Conservation (phyloP, 352 stramenopile genomes). For the Globisporangium canariense region DNA sequence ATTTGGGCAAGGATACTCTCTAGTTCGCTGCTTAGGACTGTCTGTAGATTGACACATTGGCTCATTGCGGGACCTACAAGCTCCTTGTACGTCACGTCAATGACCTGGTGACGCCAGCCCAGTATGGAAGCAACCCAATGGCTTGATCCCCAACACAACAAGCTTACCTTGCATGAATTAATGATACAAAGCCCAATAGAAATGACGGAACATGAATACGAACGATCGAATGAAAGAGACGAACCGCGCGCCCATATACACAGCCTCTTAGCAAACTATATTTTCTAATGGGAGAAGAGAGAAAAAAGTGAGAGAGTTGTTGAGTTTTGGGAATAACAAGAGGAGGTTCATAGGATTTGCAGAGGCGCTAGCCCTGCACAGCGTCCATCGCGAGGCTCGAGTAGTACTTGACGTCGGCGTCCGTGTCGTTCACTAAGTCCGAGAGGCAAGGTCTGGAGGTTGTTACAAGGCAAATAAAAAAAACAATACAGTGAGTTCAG, state of each 20-base stretch:
- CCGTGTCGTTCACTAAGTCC: slow-evolving; percentile 71
- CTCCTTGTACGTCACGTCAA: not conserved
- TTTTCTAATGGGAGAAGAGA: slow-evolving; percentile 18
- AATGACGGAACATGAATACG: not conserved
- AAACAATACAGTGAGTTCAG: not conserved
- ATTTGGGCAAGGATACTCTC: too few species aligned
- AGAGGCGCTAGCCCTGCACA: slow-evolving; percentile 45
- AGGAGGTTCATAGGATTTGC: slow-evolving; percentile 13
- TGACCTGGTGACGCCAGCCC: slow-evolving; percentile 1
- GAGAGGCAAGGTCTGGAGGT: slow-evolving; percentile 61
- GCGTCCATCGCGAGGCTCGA: slow-evolving; percentile 76
- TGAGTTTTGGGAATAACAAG: slow-evolving; percentile 15
- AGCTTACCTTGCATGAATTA: too few species aligned
- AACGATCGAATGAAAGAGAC: slow-evolving; percentile 14
- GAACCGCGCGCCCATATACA: slow-evolving; percentile 9
- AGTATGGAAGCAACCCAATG: not conserved
- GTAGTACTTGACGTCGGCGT: slow-evolving; percentile 88
- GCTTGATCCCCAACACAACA: too few species aligned
- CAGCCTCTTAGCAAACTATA: slow-evolving; percentile 20
- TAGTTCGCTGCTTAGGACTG: too few species aligned
- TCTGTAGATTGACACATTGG: not conserved
- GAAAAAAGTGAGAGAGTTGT: slow-evolving; percentile 7
- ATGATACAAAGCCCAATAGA: slow-evolving; percentile 9
- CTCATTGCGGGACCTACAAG: slow-evolving; percentile 1
- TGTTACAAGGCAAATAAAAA: not conserved